Evolutionary conservation across 1,139 yeast genomes (phyloP).

Genomic region (Nakaseomyces uthaithaninus): DNA sequence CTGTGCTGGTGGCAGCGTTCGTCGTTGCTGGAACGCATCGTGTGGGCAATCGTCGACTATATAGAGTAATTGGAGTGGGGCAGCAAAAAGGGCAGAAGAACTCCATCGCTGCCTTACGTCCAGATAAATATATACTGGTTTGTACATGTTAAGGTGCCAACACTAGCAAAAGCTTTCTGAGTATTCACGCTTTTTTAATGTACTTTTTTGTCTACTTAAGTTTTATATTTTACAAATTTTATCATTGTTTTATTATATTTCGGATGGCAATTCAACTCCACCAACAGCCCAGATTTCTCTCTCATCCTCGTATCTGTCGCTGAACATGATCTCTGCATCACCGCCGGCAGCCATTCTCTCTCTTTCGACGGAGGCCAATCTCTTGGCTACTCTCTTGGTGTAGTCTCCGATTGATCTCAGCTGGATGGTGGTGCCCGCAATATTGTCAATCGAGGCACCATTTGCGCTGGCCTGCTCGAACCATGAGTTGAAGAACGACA

Average conservation of each 20-base stretch:
- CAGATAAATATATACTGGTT: no score
- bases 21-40: slow-evolving; percentile 16
- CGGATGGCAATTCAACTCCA: slow-evolving; percentile 40
- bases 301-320: slow-evolving; percentile 83
- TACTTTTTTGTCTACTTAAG: no score
- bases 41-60: slow-evolving; percentile 24
- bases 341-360: slow-evolving; percentile 88
- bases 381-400: slow-evolving; percentile 74
- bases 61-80: slow-evolving; percentile 14
- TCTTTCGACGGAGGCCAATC: slow-evolving; percentile 78
- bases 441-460: slow-evolving; percentile 33
- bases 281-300: slow-evolving; percentile 85
- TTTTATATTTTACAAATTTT: no score
- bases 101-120: no score
- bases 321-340: slow-evolving; percentile 74
- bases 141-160: no score
- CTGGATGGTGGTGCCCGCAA: slow-evolving; percentile 44
- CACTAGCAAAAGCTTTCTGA: no score
- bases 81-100: no score
- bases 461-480: slow-evolving; percentile 28
- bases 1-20: slow-evolving; percentile 24
- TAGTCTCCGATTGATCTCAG: slow-evolving; percentile 78
- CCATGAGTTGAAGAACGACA: slow-evolving; percentile 57
- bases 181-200: no score
- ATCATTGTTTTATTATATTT: neutral